Base-by-base conservation (phyloP, 306 rosid species). In the Lathyrus tuberosus region DNA sequence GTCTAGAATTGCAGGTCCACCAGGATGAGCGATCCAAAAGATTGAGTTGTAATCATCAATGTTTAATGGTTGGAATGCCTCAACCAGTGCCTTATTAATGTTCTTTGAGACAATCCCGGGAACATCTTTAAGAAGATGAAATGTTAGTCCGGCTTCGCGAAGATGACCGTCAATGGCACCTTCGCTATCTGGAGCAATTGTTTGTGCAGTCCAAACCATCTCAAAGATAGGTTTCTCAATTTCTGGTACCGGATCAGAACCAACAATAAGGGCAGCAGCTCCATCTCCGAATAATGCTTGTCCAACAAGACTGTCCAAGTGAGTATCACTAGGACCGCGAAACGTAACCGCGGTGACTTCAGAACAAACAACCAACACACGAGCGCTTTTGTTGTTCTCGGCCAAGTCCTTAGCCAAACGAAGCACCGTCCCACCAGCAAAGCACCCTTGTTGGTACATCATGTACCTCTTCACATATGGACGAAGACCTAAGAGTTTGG, bases 401-500 rank as follows among this genome's bases (percentile, higher is more conserved):
- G 81, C 81, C 53, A 77, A 70, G n/a, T 70, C 81, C 22, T 77
- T 77, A 0, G 81, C 81, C 81, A 77, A 28, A 43, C 81, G 81
- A 11, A 77, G 81, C 8, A 70, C 76, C 67, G 76, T 77, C 33
- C 58, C 58, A 3, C 58, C 58, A 0, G 58, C 58, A 20, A 51
- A 51, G 30, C 58, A 51, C 10, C 58, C 58, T 51, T 51, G 58
- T 18, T 51, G 58, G 28, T 51, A 51, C 58, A 51, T 51, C 58
- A 51, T 51, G 12, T 8, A 20, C 5, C 58, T 18, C 11, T 51
- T 51, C 30, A 51, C 58, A 9, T 18, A 18, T 3, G 87, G 88
- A 16, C 88, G 86, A 35, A 89, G 92, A 11, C 90, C 92, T n/a
- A 89, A 71, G 8, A 86, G 86, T 74, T 89, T 89, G 0, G 91